Evolutionary conservation across 208 protist genomes (phyloP), one percentile per base, ranked within the genome.

Genomic region (Tetramitus jugosus): DNA sequence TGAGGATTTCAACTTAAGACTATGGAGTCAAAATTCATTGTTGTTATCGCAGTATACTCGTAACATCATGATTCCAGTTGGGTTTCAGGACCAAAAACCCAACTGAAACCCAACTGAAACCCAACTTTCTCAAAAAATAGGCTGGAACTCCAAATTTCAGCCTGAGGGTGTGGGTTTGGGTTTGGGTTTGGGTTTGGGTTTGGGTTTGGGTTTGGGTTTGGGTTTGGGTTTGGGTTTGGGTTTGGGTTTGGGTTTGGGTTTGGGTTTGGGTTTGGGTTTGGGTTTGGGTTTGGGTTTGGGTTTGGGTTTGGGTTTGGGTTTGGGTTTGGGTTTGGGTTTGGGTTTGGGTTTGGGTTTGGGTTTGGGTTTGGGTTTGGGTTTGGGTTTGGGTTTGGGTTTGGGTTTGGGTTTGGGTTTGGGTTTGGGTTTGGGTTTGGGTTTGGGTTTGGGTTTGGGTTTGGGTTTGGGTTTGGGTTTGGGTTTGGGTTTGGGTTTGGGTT

Each of bases 251-350:
- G 43, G 46, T 61, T 77, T 77, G 72, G 40, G 46, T 60, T 77
- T 77, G 72, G 35, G 46, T 61, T 52, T 77, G 72, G 74, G 64
- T 60, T 67, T 46, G 74, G 74, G 64, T 61, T 67, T 46, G 64
- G 74, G 42, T 61, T 64, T 77, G 53, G 74, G 64, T 61, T 67
- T 77, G 74, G 74, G 64, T 60, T 77, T 77, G 74, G 74, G 64
- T 61, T 77, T 77, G 74, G 74, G 64, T 60, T 52, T 76, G 72
- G 72, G 17, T 43, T 61, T 56, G 49, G 72, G 72, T 43, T 61
- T 56, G 49, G 72, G 72, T 43, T 61, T 56, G 49, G 72, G 72
- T 43, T 61, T 56, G 49, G 72, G 72, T 43, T 61, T 56, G 49
- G 72, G 72, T 43, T 61, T 56, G 49, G 72, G 72, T 43, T 52